Evolutionary conservation across 768 basidiomycete species (phyloP), one percentile per base, ranked within the genome.

Genomic region (Pisolithus microcarpus): DNA sequence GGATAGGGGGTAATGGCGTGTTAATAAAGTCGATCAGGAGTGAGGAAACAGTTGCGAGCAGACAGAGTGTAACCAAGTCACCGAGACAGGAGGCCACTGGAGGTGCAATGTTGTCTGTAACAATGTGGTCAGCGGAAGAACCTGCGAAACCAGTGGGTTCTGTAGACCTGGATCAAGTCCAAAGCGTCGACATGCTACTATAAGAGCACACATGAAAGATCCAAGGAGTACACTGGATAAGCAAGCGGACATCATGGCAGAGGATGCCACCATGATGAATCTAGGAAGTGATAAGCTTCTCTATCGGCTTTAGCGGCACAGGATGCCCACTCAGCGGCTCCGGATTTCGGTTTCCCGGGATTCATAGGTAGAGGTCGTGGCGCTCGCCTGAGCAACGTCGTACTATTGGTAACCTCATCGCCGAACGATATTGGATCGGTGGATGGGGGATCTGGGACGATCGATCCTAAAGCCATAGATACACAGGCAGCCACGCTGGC

Each of bases 21-120:
- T 81, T 72, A 37, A 89, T 70, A 55, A 79, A 75, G 42, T 72
- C 70, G 42, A 92, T 80, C 52, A 95, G 77, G n/a, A 80, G 53
- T 2, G 85, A 77, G 6, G 89, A 84, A n/a, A 85, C 73, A 16
- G 71, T 51, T n/a, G 86, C 89, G 24, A 98, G 72, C 49, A 97
- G 81, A 52, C 82, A 76, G 44, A 99, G 80, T 0, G 95, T 95
- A 46, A 98, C 76, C 31, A 99, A 76, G 61, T 98, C 96, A 5
- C 96, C 95, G 2, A 98, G 76, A 59, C 90, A 91, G 3, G 91
- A 81, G 0, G 96, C 96, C 8, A 98, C 76, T 0, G 96, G 93
- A 0, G 96, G 91, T 1, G 94, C 88, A 57, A 98, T 94, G 65
- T 99, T 99, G 63, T 96, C 93, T 91, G 61, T 7, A 40, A 13